Evolutionary conservation across 176 grass and related monocot species (phyloP).

Genomic region (Paspalum notatum): DNA sequence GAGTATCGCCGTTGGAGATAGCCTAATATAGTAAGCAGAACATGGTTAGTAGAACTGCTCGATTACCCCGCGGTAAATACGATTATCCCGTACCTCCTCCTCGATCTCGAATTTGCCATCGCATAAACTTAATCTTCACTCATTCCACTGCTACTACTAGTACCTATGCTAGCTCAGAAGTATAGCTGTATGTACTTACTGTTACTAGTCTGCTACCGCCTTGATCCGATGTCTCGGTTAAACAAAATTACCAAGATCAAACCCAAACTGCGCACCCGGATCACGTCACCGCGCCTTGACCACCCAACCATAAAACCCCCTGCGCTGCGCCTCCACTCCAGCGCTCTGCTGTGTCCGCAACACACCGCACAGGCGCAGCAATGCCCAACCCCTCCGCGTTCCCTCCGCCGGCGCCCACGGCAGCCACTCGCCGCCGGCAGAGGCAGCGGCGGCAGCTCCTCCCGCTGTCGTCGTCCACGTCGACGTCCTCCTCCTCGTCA

Average conservation of each 20-base stretch:
- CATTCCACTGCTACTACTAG: background rate
- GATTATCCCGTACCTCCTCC: background rate
- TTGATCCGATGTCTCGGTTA: slow-evolving; percentile 28
- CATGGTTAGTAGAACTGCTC: background rate
- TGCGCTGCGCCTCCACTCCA: background rate
- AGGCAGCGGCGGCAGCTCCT: slow-evolving; percentile 3
- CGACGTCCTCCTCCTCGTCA: background rate
- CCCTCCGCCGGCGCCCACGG: background rate
- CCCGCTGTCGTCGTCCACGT: background rate
- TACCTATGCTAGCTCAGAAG: slow-evolving; percentile 11
- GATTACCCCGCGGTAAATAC: background rate
- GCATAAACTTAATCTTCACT: background rate
- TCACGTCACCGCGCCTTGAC: slow-evolving; percentile 33
- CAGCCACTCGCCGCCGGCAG: background rate
- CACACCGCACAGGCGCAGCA: background rate
- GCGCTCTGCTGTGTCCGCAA: background rate
- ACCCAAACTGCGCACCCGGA: background rate
- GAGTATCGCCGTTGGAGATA: too few relatives aligned
- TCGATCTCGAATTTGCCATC: background rate
- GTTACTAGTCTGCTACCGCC: background rate
- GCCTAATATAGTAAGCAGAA: background rate
- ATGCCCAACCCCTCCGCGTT: slow-evolving; percentile 41
- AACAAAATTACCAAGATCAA: slow-evolving; percentile 32
- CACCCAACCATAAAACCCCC: slow-evolving; percentile 46
- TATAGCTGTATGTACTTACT: background rate